A percentile compares a stretch with the other conserved stretches of the same genome.
These are phyloP conservation scores for Heterobasidion annosum DNA, from an alignment of 1,284 basidiomycete species.

Conservation along the genomic window DNA sequence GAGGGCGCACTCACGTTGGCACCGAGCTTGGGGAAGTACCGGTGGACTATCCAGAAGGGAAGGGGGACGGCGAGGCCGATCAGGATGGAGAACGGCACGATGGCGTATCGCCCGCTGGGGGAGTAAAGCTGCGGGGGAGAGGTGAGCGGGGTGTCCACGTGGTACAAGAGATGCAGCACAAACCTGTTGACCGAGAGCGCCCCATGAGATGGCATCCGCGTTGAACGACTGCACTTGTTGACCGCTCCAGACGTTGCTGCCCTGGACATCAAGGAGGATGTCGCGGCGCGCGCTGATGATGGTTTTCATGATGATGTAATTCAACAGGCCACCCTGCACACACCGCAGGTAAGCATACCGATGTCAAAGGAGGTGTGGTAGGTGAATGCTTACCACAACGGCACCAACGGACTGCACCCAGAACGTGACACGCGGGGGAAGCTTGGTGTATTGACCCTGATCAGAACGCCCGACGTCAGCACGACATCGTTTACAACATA, in stretches of 20 bases:
- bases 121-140: slow-evolving; percentile 21
- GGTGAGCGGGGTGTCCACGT: neutral
- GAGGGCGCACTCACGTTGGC: slow-evolving; percentile 20
- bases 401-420: neutral
- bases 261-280: slow-evolving; percentile 17
- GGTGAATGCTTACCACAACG: neutral
- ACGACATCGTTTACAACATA: slow-evolving; percentile 5
- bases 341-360: slow-evolving; percentile 4
- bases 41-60: slow-evolving; percentile 43
- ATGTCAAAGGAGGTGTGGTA: no score
- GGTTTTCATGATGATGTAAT: slow-evolving; percentile 33
- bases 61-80: slow-evolving; percentile 44
- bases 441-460: slow-evolving; percentile 39
- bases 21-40: slow-evolving; percentile 31
- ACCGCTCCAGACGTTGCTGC: slow-evolving; percentile 40
- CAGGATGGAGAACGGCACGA: slow-evolving; percentile 28
- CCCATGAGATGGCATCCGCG: slow-evolving; percentile 46
- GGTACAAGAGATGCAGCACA: neutral
- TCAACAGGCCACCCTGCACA: slow-evolving; percentile 10
- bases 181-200: slow-evolving; percentile 29
- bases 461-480: neutral
- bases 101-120: slow-evolving; percentile 16
- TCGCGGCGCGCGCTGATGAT: slow-evolving; percentile 33
- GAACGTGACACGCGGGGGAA: slow-evolving; percentile 50
- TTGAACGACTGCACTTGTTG: slow-evolving; percentile 32